Evolutionary conservation across 2,329 filamentous ascomycete species (phyloP).

Genomic region (Fragosphaeria purpurea): DNA sequence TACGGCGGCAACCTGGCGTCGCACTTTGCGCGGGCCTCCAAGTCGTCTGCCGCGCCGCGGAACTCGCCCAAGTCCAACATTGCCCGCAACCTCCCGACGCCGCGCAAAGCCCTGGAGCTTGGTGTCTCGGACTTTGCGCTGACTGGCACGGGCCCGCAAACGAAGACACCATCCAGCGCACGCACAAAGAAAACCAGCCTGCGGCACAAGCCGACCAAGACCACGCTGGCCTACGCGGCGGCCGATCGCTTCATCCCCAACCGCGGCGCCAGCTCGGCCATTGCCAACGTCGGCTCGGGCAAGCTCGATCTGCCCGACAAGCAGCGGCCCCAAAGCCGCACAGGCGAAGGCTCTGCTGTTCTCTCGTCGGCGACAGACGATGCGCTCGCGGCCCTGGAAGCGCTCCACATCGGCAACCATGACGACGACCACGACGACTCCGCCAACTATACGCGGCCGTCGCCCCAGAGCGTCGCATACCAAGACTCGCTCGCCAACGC

Average conservation of each 20-base stretch:
- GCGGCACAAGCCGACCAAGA: slow-evolving; percentile 55
- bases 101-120: slow-evolving; percentile 74
- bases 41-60: slow-evolving; percentile 58
- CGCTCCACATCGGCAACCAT: slow-evolving; percentile 61
- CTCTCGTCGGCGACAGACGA: slow-evolving; percentile 75
- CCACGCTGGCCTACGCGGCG: slow-evolving; percentile 65
- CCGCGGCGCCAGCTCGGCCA: slow-evolving; percentile 78
- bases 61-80: slow-evolving; percentile 98
- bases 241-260: slow-evolving; percentile 96
- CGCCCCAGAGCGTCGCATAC: slow-evolving; percentile 61
- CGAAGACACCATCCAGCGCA: slow-evolving; percentile 48
- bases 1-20: slow-evolving; percentile 72
- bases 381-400: slow-evolving; percentile 67
- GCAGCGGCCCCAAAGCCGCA: slow-evolving; percentile 58
- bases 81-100: slow-evolving; percentile 61
- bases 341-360: slow-evolving; percentile 60
- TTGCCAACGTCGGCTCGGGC: slow-evolving; percentile 67
- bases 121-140: slow-evolving; percentile 89
- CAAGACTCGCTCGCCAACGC: slow-evolving; percentile 18
- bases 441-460: slow-evolving; percentile 62
- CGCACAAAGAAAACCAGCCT: slow-evolving; percentile 50
- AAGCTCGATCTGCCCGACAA: slow-evolving; percentile 69
- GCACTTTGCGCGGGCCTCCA: slow-evolving; percentile 61
- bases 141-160: slow-evolving; percentile 62
- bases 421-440: slow-evolving; percentile 62